These are phyloP conservation scores for Neonectria magnoliae DNA, from an alignment of 2,329 filamentous ascomycete genomes.

Conservation along the genomic window DNA sequence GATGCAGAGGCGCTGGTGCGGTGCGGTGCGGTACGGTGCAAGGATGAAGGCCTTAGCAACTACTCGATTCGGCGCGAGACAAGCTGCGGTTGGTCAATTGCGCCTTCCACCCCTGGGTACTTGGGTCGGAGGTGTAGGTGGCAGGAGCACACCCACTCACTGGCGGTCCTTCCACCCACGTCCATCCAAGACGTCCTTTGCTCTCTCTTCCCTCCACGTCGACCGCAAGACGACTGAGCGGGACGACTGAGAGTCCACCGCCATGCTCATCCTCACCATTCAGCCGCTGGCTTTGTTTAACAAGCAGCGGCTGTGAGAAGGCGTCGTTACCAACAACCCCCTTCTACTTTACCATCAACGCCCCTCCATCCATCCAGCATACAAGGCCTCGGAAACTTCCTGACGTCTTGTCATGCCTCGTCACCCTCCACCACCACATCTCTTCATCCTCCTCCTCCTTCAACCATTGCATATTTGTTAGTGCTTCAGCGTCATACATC, in stretches of 20 bases:
- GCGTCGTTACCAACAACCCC: not conserved
- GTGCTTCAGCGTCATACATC: constrained; percentile 10
- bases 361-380: not conserved
- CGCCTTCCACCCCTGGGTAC: constrained; percentile 36
- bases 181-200: not conserved
- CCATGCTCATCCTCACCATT: not conserved
- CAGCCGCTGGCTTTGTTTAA: not conserved
- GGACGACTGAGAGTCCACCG: not conserved
- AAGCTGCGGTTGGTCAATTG: constrained; percentile 38
- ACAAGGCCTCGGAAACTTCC: not conserved
- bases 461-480: not conserved
- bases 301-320: not conserved
- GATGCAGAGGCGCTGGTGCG: not conserved
- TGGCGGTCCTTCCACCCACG: not conserved
- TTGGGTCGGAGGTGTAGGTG: constrained; percentile 3
- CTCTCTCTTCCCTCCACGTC: not conserved
- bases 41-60: constrained; percentile 35
- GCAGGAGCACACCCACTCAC: constrained; percentile 19
- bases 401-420: not conserved
- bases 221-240: not conserved
- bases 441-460: not conserved
- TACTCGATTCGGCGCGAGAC: constrained; percentile 42
- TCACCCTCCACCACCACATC: constrained; percentile 12
- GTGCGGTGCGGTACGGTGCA: constrained; percentile 21
- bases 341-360: not conserved